Evolutionary conservation across 345 rosid genomes (phyloP), one percentile per base, ranked within the genome.

Genomic region (Pseudoturritis turrita): DNA sequence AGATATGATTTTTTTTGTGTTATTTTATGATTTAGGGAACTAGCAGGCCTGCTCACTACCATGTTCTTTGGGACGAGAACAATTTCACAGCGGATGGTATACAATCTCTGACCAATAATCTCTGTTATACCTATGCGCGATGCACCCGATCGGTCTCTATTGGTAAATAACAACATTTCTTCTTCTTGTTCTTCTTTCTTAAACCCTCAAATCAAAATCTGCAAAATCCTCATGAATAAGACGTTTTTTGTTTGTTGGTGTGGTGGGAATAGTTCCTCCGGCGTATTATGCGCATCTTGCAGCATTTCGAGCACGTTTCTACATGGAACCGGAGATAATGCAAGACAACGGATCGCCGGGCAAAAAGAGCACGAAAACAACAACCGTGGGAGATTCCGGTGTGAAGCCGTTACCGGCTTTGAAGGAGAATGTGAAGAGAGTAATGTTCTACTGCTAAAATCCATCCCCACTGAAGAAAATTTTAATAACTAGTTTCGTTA

Each of bases 11-110:
- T 51, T n/a, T 15, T 31, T 2, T 0, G 23, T 62, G 66, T 45
- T 61, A 6, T 55, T 70, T 46, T 76, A 14, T 62, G 65, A 52
- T 46, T 8, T 72, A 96, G 99, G 99, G 99, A 37, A 96, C 99
- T 12, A 96, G 99, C 69, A 80, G 99, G 54, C 99, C 99, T 12
- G 99, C 99, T 22, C 99, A 96, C 78, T 96, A 96, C 77, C 99
- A 96, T 80, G 99, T 96, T 59, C 81, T 96, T 17, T 96, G 99
- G 99, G 99, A 96, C 25, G 98, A 96, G 81, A 96, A 96, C 80
- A 96, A 88, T 74, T 96, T 96, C 70, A 95, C 99, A 5, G 91
- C 98, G 0, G 99, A 95, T 72, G 98, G 97, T 53, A 95, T 95
- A 61, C 99, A 95, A 54, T 95, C 99, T 19, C 72, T 92, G 67